Percentiles rank a stretch among this genome's conserved stretches.
phyloP scores from a whole-genome alignment of 2,329 filamentous ascomycete genomes.

The Pyrenophora tritici-repentis region DNA sequence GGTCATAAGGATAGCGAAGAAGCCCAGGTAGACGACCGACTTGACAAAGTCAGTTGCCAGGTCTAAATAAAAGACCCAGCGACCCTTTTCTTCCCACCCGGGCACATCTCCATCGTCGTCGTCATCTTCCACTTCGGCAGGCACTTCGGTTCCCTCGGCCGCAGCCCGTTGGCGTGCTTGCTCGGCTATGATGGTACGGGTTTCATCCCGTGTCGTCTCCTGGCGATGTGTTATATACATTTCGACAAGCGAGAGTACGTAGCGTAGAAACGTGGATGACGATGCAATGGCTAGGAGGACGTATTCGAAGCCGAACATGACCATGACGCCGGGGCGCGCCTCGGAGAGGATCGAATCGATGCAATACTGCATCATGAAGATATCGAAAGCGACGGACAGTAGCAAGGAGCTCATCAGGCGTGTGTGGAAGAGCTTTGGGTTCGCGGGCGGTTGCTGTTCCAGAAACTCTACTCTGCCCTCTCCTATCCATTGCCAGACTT shows the following conservation, averaged over 20 bases:
- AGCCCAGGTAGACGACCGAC: conserved; percentile 83
- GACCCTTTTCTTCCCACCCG: conserved; percentile 94
- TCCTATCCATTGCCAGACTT: conserved; percentile 98
- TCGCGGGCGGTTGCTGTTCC: conserved; percentile 91
- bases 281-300: conserved; percentile 83
- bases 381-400: conserved; percentile 78
- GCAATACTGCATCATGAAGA: conserved; percentile 79
- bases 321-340: conserved; percentile 97
- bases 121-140: conserved; percentile 65
- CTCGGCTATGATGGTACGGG: conserved; percentile 54
- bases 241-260: conserved; percentile 78
- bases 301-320: conserved; percentile 99
- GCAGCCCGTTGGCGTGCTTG: conserved; percentile 69
- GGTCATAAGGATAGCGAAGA: conserved; percentile 89
- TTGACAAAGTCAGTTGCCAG: conserved; percentile 89
- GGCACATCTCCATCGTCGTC: conserved; percentile 94
- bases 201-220: conserved; percentile 63
- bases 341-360: conserved; percentile 82
- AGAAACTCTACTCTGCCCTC: conserved; percentile 92
- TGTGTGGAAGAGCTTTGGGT: conserved; percentile 84
- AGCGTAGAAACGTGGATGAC: conserved; percentile 76
- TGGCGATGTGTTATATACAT: conserved; percentile 75
- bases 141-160: conserved; percentile 45
- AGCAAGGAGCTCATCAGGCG: conserved; percentile 78
- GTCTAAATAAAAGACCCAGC: conserved; percentile 88